Conservation (phyloP, 1,284 basidiomycete species). For the Ganoderma boninense region DNA sequence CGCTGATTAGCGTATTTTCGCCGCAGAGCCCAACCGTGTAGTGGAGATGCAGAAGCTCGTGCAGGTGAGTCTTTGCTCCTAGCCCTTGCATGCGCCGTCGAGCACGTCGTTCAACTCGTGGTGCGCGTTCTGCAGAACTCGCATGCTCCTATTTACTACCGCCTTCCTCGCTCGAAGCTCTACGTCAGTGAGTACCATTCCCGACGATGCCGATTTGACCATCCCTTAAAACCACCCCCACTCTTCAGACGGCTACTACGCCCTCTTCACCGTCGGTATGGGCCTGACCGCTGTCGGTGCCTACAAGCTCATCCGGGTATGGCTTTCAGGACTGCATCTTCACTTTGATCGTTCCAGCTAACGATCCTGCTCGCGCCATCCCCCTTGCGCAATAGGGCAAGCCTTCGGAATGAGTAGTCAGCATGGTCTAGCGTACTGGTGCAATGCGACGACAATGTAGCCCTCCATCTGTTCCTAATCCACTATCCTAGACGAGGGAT, state of each 20-base stretch:
- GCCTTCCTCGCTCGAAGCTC: conserved; percentile 54
- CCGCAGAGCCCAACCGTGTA: conserved; percentile 68
- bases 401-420: conserved; percentile 33
- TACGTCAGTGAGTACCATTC: conserved; percentile 51
- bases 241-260: conserved; percentile 60
- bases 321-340: conserved; percentile 32
- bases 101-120: neutral
- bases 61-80: conserved; percentile 57
- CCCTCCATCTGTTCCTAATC: conserved; percentile 15
- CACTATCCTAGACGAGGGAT: conserved; percentile 13
- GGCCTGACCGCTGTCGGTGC: conserved; percentile 57
- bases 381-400: conserved; percentile 37
- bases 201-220: neutral
- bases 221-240: conserved; percentile 14
- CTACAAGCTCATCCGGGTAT: conserved; percentile 60
- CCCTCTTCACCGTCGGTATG: conserved; percentile 62
- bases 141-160: conserved; percentile 53
- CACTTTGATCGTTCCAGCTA: neutral
- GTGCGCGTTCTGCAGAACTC: conserved; percentile 41
- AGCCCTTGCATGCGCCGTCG: neutral
- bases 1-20: conserved; percentile 12
- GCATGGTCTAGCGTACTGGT: conserved; percentile 16
- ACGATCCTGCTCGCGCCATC: neutral
- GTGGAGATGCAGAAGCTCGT: conserved; percentile 68
- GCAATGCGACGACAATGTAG: conserved; percentile 28